phyloP scores from a whole-genome alignment of 2,329 filamentous ascomycete species.

The Colletotrichum tropicale region DNA sequence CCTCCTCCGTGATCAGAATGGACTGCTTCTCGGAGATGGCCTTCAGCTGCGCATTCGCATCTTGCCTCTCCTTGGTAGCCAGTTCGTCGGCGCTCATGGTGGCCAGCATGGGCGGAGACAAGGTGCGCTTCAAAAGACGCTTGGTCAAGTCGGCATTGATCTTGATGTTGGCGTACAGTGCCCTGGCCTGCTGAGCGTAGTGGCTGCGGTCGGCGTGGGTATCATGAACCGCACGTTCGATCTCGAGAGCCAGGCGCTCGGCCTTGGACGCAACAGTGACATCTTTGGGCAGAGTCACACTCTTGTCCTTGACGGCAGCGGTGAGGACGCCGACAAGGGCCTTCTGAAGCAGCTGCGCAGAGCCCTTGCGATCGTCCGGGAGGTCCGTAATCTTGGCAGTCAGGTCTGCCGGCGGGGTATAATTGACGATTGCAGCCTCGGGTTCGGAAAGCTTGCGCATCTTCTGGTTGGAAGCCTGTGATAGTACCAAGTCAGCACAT shows the following conservation, averaged over 20 bases:
- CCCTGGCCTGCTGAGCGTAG: slow-evolving; percentile 70
- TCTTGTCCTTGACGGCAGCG: slow-evolving; percentile 68
- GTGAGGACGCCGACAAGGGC: slow-evolving; percentile 70
- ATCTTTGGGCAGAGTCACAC: slow-evolving; percentile 67
- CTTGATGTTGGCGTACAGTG: slow-evolving; percentile 86
- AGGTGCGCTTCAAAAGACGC: slow-evolving; percentile 72
- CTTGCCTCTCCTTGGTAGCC: slow-evolving; percentile 87
- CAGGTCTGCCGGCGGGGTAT: slow-evolving; percentile 57
- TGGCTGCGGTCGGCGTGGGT: slow-evolving; percentile 57
- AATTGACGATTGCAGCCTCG: slow-evolving; percentile 43
- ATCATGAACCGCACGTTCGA: slow-evolving; percentile 74
- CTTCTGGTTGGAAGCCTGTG: slow-evolving; percentile 48
- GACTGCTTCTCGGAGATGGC: slow-evolving; percentile 82
- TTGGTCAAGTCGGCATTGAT: slow-evolving; percentile 80
- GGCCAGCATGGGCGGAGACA: slow-evolving; percentile 79
- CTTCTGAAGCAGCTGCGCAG: slow-evolving; percentile 74
- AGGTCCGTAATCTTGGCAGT: slow-evolving; percentile 58
- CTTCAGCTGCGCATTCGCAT: slow-evolving; percentile 76
- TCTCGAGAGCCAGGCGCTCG: slow-evolving; percentile 74
- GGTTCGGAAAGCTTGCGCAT: slow-evolving; percentile 61
- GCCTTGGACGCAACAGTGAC: slow-evolving; percentile 68
- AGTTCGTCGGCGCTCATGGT: slow-evolving; percentile 90
- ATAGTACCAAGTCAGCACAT: not conserved
- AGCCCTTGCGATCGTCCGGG: slow-evolving; percentile 67
- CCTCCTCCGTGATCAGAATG: slow-evolving; percentile 77